Conservation (phyloP, 805 yeast genomes). For the Saturnispora bothae region DNA sequence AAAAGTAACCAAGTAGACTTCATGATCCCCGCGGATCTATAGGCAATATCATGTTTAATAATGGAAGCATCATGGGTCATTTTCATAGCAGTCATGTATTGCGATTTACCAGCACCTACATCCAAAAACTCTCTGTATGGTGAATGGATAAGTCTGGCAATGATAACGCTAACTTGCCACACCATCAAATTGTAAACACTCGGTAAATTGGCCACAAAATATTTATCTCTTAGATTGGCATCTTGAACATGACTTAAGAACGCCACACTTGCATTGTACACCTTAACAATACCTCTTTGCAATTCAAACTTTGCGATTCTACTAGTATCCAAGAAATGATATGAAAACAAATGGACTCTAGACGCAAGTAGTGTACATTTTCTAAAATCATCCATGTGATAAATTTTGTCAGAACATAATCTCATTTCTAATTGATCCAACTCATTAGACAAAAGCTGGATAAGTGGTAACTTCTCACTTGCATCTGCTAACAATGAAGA, state of each 20-base stretch:
- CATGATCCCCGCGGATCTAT: constrained; percentile 89
- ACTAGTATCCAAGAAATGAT: constrained; percentile 63
- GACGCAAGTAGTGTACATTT: constrained; percentile 61
- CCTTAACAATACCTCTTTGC: constrained; percentile 60
- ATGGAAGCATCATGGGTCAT: constrained; percentile 73
- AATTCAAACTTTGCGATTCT: constrained; percentile 45
- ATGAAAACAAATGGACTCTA: constrained; percentile 72
- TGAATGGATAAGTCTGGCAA: constrained; percentile 71
- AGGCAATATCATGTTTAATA: constrained; percentile 84
- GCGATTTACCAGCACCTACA: constrained; percentile 55
- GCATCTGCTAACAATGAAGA: constrained; percentile 55
- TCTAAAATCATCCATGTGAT: constrained; percentile 55
- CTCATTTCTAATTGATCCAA: constrained; percentile 66
- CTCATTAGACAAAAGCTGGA: constrained; percentile 60
- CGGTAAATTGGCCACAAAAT: constrained; percentile 70
- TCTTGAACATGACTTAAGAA: constrained; percentile 56
- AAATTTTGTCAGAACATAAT: constrained; percentile 28
- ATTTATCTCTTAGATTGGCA: constrained; percentile 48
- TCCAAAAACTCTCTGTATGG: constrained; percentile 59
- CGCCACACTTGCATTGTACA: constrained; percentile 71
- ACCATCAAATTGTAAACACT: constrained; percentile 69
- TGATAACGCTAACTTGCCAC: constrained; percentile 88
- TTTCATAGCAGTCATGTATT: constrained; percentile 56
- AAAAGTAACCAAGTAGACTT: constrained; percentile 87
- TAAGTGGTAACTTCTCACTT: constrained; percentile 63